phyloP scores from a whole-genome alignment of 23 red algal genomes.

The Gracilaria vermiculophylla region DNA sequence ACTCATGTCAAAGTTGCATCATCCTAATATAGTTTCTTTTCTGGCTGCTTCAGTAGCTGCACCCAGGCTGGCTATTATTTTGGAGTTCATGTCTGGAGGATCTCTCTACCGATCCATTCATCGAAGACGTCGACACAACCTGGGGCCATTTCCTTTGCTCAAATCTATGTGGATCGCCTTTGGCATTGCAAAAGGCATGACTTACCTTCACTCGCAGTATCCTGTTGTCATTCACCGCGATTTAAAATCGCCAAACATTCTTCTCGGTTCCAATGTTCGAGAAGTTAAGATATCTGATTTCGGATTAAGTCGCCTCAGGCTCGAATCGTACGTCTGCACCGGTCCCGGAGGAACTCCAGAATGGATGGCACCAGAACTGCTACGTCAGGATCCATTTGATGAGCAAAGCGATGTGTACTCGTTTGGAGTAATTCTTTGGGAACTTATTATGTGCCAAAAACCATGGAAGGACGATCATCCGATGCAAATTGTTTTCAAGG shows the following conservation, averaged over 20 bases:
- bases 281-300: constrained; percentile 97
- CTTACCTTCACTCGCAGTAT: constrained; percentile 88
- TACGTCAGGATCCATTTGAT: constrained; percentile 89
- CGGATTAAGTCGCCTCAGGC: constrained; percentile 79
- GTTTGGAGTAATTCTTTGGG: constrained; percentile 99
- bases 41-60: constrained; percentile 77
- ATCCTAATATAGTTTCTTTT: constrained; percentile 96
- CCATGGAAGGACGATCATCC: constrained; percentile 96
- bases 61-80: constrained; percentile 85
- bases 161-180: constrained; percentile 90
- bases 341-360: constrained; percentile 97
- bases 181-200: constrained; percentile 92
- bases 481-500: constrained; percentile 95
- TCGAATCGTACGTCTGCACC: constrained; percentile 80
- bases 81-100: constrained; percentile 95
- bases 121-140: constrained; percentile 55
- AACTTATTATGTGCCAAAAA: constrained; percentile 93
- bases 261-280: constrained; percentile 78
- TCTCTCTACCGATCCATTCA: constrained; percentile 92
- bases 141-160: constrained; percentile 80
- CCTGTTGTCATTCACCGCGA: constrained; percentile 94
- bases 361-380: constrained; percentile 99
- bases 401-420: constrained; percentile 95
- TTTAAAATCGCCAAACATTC: constrained; percentile 92
- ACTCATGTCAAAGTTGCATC: constrained; percentile 87